Evolutionary conservation across 495 filamentous ascomycete species (phyloP).

Genomic region (Tuber melanosporum): DNA sequence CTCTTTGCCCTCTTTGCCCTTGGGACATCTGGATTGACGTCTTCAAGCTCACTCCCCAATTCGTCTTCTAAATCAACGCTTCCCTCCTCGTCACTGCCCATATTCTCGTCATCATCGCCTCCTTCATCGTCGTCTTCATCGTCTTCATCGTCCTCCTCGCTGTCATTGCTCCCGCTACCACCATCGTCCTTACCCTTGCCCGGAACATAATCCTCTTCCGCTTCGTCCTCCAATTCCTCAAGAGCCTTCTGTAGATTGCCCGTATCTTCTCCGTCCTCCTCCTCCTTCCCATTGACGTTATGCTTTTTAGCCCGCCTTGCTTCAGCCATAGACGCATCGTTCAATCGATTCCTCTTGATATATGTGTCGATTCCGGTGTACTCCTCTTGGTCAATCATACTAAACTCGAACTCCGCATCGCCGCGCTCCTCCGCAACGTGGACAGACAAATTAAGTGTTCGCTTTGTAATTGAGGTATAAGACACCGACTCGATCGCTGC

Average conservation of each 20-base stretch:
- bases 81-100: constrained; percentile 46
- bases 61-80: constrained; percentile 40
- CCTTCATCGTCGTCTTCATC: constrained; percentile 51
- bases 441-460: constrained; percentile 88
- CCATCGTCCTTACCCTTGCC: constrained; percentile 70
- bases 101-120: constrained; percentile 47
- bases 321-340: constrained; percentile 89
- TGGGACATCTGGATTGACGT: constrained; percentile 37
- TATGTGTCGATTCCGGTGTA: constrained; percentile 79
- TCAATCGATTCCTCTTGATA: constrained; percentile 69
- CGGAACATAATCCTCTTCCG: constrained; percentile 85
- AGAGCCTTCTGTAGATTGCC: constrained; percentile 62
- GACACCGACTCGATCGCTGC: constrained; percentile 70
- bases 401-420: constrained; percentile 67
- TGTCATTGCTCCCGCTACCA: constrained; percentile 51
- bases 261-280: constrained; percentile 48
- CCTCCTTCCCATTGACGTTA: constrained; percentile 58
- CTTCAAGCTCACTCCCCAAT: constrained; percentile 42
- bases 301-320: constrained; percentile 70
- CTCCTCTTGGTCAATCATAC: constrained; percentile 81
- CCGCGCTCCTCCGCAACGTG: constrained; percentile 47
- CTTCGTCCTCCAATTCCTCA: constrained; percentile 71
- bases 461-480: constrained; percentile 82
- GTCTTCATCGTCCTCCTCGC: constrained; percentile 46
- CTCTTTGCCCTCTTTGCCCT: constrained; percentile 36